These are phyloP conservation scores for Tagetes patula DNA, from an alignment of 129 eudicot genomes.

Conservation along the genomic window DNA sequence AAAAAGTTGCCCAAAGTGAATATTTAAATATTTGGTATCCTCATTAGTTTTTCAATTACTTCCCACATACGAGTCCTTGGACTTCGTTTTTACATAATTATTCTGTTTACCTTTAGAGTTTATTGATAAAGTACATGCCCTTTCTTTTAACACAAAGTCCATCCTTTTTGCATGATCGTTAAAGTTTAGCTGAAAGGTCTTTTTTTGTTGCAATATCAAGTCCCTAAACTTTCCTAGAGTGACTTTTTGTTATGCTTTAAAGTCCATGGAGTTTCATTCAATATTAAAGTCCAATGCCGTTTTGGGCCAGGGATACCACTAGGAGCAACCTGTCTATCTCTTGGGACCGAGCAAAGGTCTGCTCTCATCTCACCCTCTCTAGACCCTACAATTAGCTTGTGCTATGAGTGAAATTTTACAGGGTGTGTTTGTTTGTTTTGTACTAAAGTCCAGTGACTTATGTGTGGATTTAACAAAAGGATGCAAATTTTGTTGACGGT, in stretches of 20 bases:
- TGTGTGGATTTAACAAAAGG: not conserved
- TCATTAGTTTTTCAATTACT: not conserved
- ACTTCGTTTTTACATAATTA: not conserved
- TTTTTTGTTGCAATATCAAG: not conserved
- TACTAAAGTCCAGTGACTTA: not conserved
- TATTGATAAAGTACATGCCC: not conserved
- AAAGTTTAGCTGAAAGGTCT: not conserved
- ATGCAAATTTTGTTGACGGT: not conserved
- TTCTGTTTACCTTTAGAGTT: not conserved
- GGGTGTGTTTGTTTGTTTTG: not conserved
- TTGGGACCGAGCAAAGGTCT: no score
- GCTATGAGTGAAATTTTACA: no score
- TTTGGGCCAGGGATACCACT: no score
- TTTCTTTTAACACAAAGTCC: not conserved
- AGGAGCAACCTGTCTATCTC: no score
- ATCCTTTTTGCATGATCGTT: no score
- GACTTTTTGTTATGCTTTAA: not conserved
- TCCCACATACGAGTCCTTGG: not conserved
- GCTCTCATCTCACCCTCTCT: no score
- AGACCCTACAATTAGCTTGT: no score
- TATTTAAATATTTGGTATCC: not conserved
- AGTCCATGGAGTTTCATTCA: not conserved
- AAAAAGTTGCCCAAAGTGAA: not conserved
- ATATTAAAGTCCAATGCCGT: not conserved
- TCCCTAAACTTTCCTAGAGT: not conserved